A percentile compares a stretch with the other conserved stretches of the same genome.
phyloP scores from a whole-genome alignment of 2,329 filamentous ascomycete genomes.

The Exophiala sp. region DNA sequence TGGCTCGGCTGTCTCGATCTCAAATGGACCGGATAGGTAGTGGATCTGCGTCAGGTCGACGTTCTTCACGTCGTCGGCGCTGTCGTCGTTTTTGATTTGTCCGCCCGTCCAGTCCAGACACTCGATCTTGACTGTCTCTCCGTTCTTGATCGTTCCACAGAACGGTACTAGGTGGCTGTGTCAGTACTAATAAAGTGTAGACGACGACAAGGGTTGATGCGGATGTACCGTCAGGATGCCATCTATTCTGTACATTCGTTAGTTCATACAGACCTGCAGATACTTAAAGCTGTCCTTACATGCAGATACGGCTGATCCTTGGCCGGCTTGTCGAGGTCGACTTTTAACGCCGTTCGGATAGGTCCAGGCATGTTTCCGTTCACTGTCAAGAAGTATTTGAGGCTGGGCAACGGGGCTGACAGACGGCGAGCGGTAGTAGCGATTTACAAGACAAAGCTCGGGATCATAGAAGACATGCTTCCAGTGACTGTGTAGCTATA shows the following conservation, averaged over 20 bases:
- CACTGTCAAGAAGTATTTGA: background rate
- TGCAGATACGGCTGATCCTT: conserved; percentile 64
- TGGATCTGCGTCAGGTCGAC: conserved; percentile 80
- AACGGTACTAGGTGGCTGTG: conserved; percentile 65
- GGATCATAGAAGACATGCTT: background rate
- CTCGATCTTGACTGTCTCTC: conserved; percentile 88
- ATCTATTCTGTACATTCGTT: conserved; percentile 62
- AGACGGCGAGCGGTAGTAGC: background rate
- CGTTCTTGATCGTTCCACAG: conserved; percentile 66
- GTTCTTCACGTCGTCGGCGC: conserved; percentile 77
- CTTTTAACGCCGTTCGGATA: conserved; percentile 66
- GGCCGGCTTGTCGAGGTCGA: conserved; percentile 66
- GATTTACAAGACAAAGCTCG: background rate
- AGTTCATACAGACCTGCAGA: background rate
- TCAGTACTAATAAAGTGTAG: no score
- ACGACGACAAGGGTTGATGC: no score
- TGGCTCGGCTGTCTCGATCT: conserved; percentile 75
- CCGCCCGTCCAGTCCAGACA: conserved; percentile 75
- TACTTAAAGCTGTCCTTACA: conserved; percentile 44
- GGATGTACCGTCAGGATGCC: conserved; percentile 84
- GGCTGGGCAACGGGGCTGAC: background rate
- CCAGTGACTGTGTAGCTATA: background rate
- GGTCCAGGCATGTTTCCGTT: conserved; percentile 21
- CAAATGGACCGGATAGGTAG: conserved; percentile 84
- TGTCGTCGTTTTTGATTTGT: conserved; percentile 83